phyloP scores from a whole-genome alignment of 2,329 filamentous ascomycete genomes.

The Colletotrichum eleusines region DNA sequence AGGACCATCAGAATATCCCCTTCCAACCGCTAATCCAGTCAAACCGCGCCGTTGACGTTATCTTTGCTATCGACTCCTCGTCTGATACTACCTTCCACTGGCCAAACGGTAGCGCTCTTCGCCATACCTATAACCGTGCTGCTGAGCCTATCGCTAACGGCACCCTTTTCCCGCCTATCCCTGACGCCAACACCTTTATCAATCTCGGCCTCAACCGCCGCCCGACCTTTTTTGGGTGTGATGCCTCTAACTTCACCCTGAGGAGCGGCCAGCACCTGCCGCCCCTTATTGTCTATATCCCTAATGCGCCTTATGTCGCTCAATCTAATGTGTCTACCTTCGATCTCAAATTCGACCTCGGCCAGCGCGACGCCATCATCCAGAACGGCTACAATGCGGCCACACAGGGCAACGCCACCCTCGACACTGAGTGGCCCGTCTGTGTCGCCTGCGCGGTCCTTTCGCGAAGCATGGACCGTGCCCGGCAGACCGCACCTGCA shows the following conservation, averaged over 20 bases:
- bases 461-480: slow-evolving; percentile 79
- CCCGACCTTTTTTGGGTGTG: slow-evolving; percentile 74
- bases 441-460: slow-evolving; percentile 93
- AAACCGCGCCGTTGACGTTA: slow-evolving; percentile 71
- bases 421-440: slow-evolving; percentile 79
- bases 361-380: slow-evolving; percentile 82
- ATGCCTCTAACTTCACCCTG: slow-evolving; percentile 63
- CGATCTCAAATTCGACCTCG: slow-evolving; percentile 71
- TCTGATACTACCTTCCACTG: slow-evolving; percentile 70
- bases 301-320: slow-evolving; percentile 84
- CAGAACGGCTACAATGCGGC: slow-evolving; percentile 87
- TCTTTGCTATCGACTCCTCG: slow-evolving; percentile 74
- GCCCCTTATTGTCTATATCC: slow-evolving; percentile 88
- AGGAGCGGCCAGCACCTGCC: slow-evolving; percentile 60
- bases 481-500: slow-evolving; percentile 74
- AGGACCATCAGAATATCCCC: slow-evolving; percentile 84
- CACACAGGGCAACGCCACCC: slow-evolving; percentile 84
- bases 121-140: slow-evolving; percentile 68
- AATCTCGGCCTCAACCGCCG: slow-evolving; percentile 70
- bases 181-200: slow-evolving; percentile 66
- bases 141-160: slow-evolving; percentile 61
- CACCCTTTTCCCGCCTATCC: slow-evolving; percentile 69
- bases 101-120: slow-evolving; percentile 71
- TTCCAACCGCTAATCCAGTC: slow-evolving; percentile 72
- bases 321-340: slow-evolving; percentile 86